Base-by-base conservation (phyloP, 208 protist genomes). In the Trypanosoma melophagium region DNA sequence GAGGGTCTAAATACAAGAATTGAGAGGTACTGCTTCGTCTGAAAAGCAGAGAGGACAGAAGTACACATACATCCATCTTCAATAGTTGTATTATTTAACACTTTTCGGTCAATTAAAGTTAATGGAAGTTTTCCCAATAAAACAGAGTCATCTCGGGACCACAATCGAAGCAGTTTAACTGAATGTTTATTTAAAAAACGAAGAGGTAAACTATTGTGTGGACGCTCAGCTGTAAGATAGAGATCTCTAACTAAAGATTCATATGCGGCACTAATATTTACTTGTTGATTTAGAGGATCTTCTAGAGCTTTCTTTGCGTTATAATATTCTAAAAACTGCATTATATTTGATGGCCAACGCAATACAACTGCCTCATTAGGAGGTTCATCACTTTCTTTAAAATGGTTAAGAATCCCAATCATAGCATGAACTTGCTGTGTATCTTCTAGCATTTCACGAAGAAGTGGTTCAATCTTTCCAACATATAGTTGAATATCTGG, bases 321-420 rank as follows among this genome's bases (percentile, higher is more conserved):
- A 76, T 89, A 84, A 75, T 92, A 93, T 73, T 97, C 89, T 57
- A 95, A 69, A 64, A 95, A 97, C 67, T 97, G 92, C 80, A 97
- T 79, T 31, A 93, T 56, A 54, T 92, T 84, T 28, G 80, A 76
- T 12, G 92, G 92, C 90, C 92, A 97, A 17, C 76, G 77, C 52
- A 90, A 61, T 21, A 97, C 81, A 24, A 90, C 76, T 60, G 82
- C 38, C 63, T 84, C 68, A 47, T 78, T 76, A 12, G 65, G 70
- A 12, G 77, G 77, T 62, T 86, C 81, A 22, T 92, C 83, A 55
- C 67, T 61, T 51, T 84, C 76, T 13, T 79, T 64, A 57, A 95
- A 95, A 67, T 93, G 74, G 10, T 60, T 44, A 38, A 79, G 47
- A 54, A 97, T 84, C 60, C 69, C 79, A 51, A 81, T 60, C 63